Evolutionary conservation across 1,139 yeast species (phyloP).

Genomic region (Geotrichum klebahnii): DNA sequence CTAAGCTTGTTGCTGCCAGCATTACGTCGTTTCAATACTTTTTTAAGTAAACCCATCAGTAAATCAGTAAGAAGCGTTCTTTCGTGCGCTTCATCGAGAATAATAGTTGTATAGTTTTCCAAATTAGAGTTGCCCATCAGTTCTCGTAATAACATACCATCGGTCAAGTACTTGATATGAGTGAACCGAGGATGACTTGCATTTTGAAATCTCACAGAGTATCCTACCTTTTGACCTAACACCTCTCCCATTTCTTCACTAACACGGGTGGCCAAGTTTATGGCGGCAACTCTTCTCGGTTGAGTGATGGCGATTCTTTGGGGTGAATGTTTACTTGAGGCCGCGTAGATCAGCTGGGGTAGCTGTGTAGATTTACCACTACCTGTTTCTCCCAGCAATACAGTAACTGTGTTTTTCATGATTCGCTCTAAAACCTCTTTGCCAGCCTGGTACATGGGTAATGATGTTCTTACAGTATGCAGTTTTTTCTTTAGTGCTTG

Average conservation of each 20-base stretch:
- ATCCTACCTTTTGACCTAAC: constrained; percentile 82
- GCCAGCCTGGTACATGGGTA: constrained; percentile 76
- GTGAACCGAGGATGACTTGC: constrained; percentile 50
- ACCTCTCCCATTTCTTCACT: constrained; percentile 72
- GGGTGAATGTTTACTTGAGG: constrained; percentile 26
- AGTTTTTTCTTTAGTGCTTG: constrained; percentile 33
- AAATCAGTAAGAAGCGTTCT: constrained; percentile 88
- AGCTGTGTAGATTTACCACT: constrained; percentile 95
- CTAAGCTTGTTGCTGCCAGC: constrained; percentile 44
- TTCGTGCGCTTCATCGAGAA: constrained; percentile 97
- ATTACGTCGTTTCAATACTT: constrained; percentile 40
- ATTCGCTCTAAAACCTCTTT: constrained; percentile 59
- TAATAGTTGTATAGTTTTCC: constrained; percentile 64
- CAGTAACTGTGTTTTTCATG: constrained; percentile 57
- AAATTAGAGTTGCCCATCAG: constrained; percentile 70
- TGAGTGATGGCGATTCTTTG: constrained; percentile 85
- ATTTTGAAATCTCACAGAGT: constrained; percentile 82
- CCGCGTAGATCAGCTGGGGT: constrained; percentile 62
- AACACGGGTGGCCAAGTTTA: constrained; percentile 87
- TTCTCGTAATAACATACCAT: constrained; percentile 94
- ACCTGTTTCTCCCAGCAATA: constrained; percentile 94
- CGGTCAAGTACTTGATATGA: constrained; percentile 79
- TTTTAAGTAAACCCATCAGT: constrained; percentile 80
- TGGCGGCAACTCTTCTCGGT: constrained; percentile 97
- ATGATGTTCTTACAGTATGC: constrained; percentile 49